phyloP scores from a whole-genome alignment of 2,329 filamentous ascomycete genomes.

The Hypoxylon sp. region DNA sequence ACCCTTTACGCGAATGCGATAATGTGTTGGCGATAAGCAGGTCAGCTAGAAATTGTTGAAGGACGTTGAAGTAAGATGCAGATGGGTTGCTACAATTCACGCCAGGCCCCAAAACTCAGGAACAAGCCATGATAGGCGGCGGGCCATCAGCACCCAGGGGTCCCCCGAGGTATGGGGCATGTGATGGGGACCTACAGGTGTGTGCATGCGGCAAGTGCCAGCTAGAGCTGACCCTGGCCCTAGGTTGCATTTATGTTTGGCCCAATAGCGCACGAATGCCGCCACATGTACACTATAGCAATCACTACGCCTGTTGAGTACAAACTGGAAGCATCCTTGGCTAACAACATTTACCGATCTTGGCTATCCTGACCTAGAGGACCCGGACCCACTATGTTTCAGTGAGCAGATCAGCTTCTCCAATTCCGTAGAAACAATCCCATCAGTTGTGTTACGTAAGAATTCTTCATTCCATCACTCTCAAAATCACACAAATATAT shows the following conservation, averaged over 20 bases:
- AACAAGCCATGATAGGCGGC: slow-evolving; percentile 38
- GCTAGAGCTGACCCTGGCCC: slow-evolving; percentile 23
- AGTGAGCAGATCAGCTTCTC: slow-evolving; percentile 17
- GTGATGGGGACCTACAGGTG: slow-evolving; percentile 28
- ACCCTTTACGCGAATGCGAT: slow-evolving; percentile 26
- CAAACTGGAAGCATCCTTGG: not conserved
- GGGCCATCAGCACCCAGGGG: slow-evolving; percentile 13
- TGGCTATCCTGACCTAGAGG: slow-evolving; percentile 5
- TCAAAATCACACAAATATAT: not conserved
- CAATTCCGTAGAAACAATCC: slow-evolving; percentile 10
- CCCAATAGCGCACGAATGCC: too few species aligned
- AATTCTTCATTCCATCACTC: slow-evolving; percentile 7
- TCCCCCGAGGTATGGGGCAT: slow-evolving; percentile 18
- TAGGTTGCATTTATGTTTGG: slow-evolving; percentile 19
- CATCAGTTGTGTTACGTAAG: slow-evolving; percentile 13
- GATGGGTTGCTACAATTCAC: slow-evolving; percentile 15
- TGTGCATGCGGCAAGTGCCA: slow-evolving; percentile 22
- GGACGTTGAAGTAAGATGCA: slow-evolving; percentile 11
- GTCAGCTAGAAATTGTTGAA: slow-evolving; percentile 1
- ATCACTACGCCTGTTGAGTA: not conserved
- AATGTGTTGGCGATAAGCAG: slow-evolving; percentile 20
- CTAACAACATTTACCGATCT: slow-evolving; percentile 11
- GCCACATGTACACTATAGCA: slow-evolving; percentile 9
- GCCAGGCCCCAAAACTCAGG: slow-evolving; percentile 19
- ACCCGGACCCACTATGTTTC: slow-evolving; percentile 25